Percentiles rank a stretch among this genome's conserved stretches.
Evolutionary conservation across 2,329 filamentous ascomycete genomes (phyloP).

Genomic region (Colletotrichum sidae): DNA sequence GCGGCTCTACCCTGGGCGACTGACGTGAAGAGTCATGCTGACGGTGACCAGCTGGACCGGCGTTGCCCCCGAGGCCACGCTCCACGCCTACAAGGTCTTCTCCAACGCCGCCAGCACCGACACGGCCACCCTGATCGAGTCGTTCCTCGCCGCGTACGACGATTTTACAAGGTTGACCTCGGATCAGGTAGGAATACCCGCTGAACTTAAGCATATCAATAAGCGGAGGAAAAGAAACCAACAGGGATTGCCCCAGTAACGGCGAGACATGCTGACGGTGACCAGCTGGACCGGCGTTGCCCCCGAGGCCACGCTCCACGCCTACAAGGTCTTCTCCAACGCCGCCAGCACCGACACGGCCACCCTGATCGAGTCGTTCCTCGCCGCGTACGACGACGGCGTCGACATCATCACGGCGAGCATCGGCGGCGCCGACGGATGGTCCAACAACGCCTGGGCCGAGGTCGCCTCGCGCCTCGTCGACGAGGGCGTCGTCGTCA

Average conservation of each 20-base stretch:
- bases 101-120: conserved; percentile 41
- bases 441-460: conserved; percentile 45
- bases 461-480: conserved; percentile 54
- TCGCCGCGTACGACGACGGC: conserved; percentile 48
- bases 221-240: no score
- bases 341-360: conserved; percentile 47
- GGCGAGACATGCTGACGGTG: not conserved
- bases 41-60: conserved; percentile 41
- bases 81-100: conserved; percentile 46
- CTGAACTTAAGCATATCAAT: no score
- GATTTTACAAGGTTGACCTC: no score
- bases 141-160: conserved; percentile 49
- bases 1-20: not conserved
- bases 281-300: conserved; percentile 45
- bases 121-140: conserved; percentile 54
- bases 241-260: no score
- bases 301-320: conserved; percentile 43
- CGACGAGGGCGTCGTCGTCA: conserved; percentile 60
- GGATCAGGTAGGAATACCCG: no score
- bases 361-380: conserved; percentile 52
- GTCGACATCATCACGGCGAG: conserved; percentile 51
- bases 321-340: conserved; percentile 45
- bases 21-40: no score
- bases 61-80: conserved; percentile 45
- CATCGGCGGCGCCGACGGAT: conserved; percentile 47